Percentiles rank a stretch among this genome's conserved stretches.
Conservation (phyloP, 106 monocot genomes). For the Dioscorea dumetorum region DNA sequence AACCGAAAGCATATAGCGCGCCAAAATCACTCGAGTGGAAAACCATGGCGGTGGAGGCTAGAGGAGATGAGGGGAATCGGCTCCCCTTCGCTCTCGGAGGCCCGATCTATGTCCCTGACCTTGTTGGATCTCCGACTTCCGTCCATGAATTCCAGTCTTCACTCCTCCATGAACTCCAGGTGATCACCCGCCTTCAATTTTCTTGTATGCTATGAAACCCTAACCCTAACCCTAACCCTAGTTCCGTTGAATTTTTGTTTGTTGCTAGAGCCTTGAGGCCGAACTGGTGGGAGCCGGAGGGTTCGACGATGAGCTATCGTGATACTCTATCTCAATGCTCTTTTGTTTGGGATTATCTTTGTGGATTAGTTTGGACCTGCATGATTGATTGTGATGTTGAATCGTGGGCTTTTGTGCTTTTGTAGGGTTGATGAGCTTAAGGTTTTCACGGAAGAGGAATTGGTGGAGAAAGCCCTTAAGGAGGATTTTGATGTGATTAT, state of each 20-base stretch:
- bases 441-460: conserved; percentile 76
- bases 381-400: not conserved
- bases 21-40: not conserved
- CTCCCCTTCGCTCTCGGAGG: conserved; percentile 68
- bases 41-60: not conserved
- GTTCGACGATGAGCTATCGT: conserved; percentile 61
- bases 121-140: conserved; percentile 51
- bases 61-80: conserved; percentile 3
- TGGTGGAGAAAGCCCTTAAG: conserved; percentile 71
- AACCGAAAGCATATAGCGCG: too few species aligned
- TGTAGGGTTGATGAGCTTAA: conserved; percentile 74
- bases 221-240: not conserved
- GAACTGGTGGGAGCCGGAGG: conserved; percentile 26
- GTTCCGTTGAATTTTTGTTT: not conserved
- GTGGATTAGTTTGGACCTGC: not conserved
- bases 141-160: conserved; percentile 52
- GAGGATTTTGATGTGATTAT: conserved; percentile 43
- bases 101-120: conserved; percentile 58
- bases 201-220: not conserved
- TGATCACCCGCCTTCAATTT: not conserved
- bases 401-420: not conserved
- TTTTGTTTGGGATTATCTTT: not conserved
- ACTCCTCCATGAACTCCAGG: conserved; percentile 42
- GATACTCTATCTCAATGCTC: not conserved
- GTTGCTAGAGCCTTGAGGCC: conserved; percentile 26